Evolutionary conservation across 371 early-diverging fungal species (phyloP).

Genomic region (Saksenaea oblongispora): DNA sequence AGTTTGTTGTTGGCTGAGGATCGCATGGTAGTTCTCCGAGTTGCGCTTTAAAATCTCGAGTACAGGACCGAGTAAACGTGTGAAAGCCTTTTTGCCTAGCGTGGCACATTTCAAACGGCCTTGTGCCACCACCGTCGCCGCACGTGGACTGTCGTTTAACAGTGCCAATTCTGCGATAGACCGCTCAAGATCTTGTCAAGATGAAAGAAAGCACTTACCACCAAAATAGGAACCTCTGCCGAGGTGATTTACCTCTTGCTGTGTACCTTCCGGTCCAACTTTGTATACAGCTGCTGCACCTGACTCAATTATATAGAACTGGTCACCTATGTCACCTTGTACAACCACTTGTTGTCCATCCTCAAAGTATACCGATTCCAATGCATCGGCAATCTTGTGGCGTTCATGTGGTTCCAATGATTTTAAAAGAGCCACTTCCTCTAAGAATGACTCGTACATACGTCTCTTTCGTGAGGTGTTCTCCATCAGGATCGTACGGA

Average conservation of each 20-base stretch:
- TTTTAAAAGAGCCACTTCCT: conserved; percentile 66
- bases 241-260: conserved; percentile 74
- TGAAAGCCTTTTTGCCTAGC: conserved; percentile 89
- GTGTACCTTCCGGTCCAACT: conserved; percentile 58
- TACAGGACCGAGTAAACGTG: conserved; percentile 89
- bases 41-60: conserved; percentile 88
- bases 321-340: conserved; percentile 71
- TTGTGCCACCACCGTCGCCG: conserved; percentile 83
- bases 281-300: conserved; percentile 69
- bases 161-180: conserved; percentile 82
- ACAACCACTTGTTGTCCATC: conserved; percentile 67
- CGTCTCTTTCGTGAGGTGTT: conserved; percentile 69
- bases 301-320: conserved; percentile 80
- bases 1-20: conserved; percentile 22
- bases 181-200: conserved; percentile 82
- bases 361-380: conserved; percentile 69
- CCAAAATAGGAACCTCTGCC: conserved; percentile 96
- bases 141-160: conserved; percentile 87
- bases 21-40: conserved; percentile 69
- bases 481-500: conserved; percentile 78
- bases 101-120: conserved; percentile 90
- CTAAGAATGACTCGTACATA: conserved; percentile 78
- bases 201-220: conserved; percentile 79
- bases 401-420: conserved; percentile 73
- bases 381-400: conserved; percentile 81